Base-by-base conservation (phyloP, 441 rosid species). In the Biscutella laevigata region DNA sequence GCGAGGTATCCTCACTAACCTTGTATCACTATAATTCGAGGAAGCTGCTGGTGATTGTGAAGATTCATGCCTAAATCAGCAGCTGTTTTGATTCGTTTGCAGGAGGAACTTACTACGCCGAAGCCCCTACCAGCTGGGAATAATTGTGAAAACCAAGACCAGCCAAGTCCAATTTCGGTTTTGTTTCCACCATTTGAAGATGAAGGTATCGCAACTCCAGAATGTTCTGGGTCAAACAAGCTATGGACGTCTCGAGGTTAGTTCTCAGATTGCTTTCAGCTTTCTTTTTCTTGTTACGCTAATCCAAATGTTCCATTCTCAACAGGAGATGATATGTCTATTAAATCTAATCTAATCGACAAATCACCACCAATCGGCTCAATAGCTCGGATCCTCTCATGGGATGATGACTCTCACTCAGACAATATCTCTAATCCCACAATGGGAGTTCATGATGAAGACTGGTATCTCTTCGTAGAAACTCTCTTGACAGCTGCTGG, bases 131-230 rank as follows among this genome's bases (percentile, higher is more conserved):
- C 15, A 3, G 42, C 64, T 27, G 42, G 41, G 52, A 41, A 10
- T 35, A 29, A 53, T 50, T 50, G 14, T 45, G 95, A 78, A 67
- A 88, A 75, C 78, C 90, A 72, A 59, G 92, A 88, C 69, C 95
- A 92, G 64, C 95, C 92, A 21, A 92, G 97, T 64, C 99, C 97
- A 21, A 70, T 79, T 56, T 88, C 95, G n/a, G 99, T 92, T 77
- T 64, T 92, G 53, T 92, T 88, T 33, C 81, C 76, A 1, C 77
- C 75, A 28, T 88, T 82, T 54, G 86, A 80, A 52, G 95, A 92
- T 64, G 89, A 84, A 66, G 77, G 70, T 67, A 68, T 34, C 50
- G 14, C 50, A 47, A 64, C 59, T 59, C 60, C 66, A 11, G 84
- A 72, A 57, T 71, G 70, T 37, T 74, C 81, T 55, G 64, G 71